Conservation (phyloP, 202 grass and related monocot species). For the Dendrocalamus latiflorus region DNA sequence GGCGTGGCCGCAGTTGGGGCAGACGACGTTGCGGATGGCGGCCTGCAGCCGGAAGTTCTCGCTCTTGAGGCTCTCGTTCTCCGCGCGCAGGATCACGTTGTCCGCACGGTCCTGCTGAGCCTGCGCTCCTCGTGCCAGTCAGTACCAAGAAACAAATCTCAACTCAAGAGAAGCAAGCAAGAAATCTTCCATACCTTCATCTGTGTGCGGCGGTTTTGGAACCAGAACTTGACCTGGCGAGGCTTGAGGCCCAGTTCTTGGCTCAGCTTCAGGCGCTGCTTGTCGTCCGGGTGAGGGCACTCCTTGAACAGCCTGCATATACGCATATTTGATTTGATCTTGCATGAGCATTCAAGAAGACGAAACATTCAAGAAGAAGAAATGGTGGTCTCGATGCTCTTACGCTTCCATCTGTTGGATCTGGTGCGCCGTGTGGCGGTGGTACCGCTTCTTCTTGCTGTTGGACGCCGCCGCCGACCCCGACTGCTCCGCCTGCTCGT, state of each 20-base stretch:
- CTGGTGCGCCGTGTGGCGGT: slow-evolving; percentile 93
- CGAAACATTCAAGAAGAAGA: neutral
- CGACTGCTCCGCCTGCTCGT: slow-evolving; percentile 5
- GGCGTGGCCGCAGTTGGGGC: slow-evolving; percentile 87
- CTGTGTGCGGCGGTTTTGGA: slow-evolving; percentile 97
- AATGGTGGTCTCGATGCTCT: neutral
- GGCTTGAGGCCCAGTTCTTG: slow-evolving; percentile 88
- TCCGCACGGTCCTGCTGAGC: slow-evolving; percentile 95
- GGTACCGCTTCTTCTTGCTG: slow-evolving; percentile 88
- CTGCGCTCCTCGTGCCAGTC: too few relatives aligned
- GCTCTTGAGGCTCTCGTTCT: slow-evolving; percentile 92
- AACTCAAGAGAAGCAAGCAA: too few relatives aligned
- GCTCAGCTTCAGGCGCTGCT: slow-evolving; percentile 96
- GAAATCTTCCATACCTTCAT: slow-evolving; percentile 43
- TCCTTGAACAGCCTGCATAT: slow-evolving; percentile 89
- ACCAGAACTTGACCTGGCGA: slow-evolving; percentile 99
- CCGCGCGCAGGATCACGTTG: slow-evolving; percentile 73
- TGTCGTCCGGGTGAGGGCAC: slow-evolving; percentile 96
- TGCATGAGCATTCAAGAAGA: neutral
- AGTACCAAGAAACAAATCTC: too few relatives aligned
- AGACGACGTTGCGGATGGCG: slow-evolving; percentile 82
- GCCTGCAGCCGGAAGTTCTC: slow-evolving; percentile 94
- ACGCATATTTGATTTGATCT: neutral
- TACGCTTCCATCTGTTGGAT: slow-evolving; percentile 99
- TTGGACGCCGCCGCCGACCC: neutral